Evolutionary conservation across 306 rosid species (phyloP), one percentile per base, ranked within the genome.

Genomic region (Lathyrus oleraceus): DNA sequence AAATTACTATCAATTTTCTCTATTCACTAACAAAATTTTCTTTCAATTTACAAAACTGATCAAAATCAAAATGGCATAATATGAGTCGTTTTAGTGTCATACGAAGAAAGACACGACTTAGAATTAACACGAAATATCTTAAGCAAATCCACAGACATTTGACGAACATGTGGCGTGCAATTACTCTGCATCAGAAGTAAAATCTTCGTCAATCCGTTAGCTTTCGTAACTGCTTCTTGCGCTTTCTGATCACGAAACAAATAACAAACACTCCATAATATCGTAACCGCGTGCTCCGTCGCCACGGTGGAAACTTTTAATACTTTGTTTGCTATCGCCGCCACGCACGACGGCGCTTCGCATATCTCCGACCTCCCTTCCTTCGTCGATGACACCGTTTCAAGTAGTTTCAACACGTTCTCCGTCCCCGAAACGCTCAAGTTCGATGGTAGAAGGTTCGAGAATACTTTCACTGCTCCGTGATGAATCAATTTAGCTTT

Each of bases 181-280:
- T 94, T 87, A 45, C 92, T 91, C 84, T 94, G 99, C 95, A 94
- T 90, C 70, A 94, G 60, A 61, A 94, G 86, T 73, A 94, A 73
- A 25, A 91, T 87, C 85, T 91, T 94, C 1, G 99, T 86, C 53
- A 87, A 79, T 0, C 99, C 99, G 1, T 94, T 89, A 0, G 96
- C 95, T 60, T 77, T 80, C 2, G 86, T 84, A 51, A 89, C 89
- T 4, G 87, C 83, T 42, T 89, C 92, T 20, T 84, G 94, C 8
- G 97, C 96, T 62, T 70, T 81, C 61, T 83, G 74, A 58, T 87
- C 91, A 2, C 97, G 67, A 70, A 87, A 87, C 60, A 89, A 49
- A 69, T 87, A 91, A 6, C 97, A 94, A 12, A 94, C 85, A 42
- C 97, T 87, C 99, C 99, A 94, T 23, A 94, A 84, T 35, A 85